A percentile compares a stretch with the other conserved stretches of the same genome.
Evolutionary conservation across 2,329 filamentous ascomycete genomes (phyloP).

Genomic region (Madurella fahalii): DNA sequence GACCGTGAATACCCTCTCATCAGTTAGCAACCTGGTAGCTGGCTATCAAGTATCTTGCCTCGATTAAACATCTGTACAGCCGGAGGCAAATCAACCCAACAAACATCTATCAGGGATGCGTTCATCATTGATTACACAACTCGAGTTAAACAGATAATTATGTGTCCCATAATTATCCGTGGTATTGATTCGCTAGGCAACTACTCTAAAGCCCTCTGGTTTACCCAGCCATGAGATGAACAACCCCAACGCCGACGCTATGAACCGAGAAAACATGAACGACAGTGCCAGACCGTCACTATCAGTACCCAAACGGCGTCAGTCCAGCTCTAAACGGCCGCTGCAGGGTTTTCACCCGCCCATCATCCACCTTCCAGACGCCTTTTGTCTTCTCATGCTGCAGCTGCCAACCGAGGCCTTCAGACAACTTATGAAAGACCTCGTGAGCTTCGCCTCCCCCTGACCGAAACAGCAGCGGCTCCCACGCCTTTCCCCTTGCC

Average conservation of each 20-base stretch:
- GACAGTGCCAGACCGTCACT: constrained; percentile 7
- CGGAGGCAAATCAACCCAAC: too few relatives aligned
- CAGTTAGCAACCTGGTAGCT: too few relatives aligned
- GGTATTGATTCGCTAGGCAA: too few relatives aligned
- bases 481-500: constrained; percentile 40
- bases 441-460: constrained; percentile 28
- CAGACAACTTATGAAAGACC: constrained; percentile 32
- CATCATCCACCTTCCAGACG: constrained; percentile 35
- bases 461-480: constrained; percentile 37
- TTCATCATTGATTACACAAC: too few relatives aligned
- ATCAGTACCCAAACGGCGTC: constrained; percentile 32
- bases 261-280: not conserved
- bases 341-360: constrained; percentile 23
- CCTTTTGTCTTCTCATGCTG: constrained; percentile 36
- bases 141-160: too few relatives aligned
- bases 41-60: too few relatives aligned
- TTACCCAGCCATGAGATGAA: not conserved
- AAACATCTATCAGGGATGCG: too few relatives aligned
- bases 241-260: constrained; percentile 23
- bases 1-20: too few relatives aligned
- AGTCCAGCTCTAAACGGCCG: constrained; percentile 32
- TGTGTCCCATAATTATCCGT: too few relatives aligned
- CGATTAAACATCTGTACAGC: too few relatives aligned
- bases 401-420: constrained; percentile 30
- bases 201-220: not conserved